A percentile compares a stretch with the other conserved stretches of the same genome.
Conservation (phyloP, 169 alveolate species). For the Sarcocystis neurona region DNA sequence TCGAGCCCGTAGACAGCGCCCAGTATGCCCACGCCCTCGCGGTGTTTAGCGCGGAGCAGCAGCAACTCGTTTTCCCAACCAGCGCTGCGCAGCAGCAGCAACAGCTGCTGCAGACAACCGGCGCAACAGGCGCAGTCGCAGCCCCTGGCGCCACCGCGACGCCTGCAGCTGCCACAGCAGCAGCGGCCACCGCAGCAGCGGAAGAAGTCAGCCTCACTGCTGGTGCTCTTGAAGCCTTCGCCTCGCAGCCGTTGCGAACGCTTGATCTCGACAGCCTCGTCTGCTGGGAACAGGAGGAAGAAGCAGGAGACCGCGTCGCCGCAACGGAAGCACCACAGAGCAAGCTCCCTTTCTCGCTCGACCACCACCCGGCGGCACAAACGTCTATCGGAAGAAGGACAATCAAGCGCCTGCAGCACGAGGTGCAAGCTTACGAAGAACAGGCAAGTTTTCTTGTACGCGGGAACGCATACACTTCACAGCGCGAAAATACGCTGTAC, state of each 20-base stretch:
- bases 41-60: neutral
- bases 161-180: neutral
- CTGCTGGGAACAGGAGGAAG: neutral
- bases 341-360: constrained; percentile 43
- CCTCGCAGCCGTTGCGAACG: neutral
- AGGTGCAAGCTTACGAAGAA: constrained; percentile 28
- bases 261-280: neutral
- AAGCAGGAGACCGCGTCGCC: neutral
- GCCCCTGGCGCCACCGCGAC: neutral
- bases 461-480: too few species aligned
- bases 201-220: neutral
- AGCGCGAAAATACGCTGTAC: too few species aligned
- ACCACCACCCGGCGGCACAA: constrained; percentile 51
- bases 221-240: constrained; percentile 1
- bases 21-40: neutral
- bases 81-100: neutral
- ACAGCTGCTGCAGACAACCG: constrained; percentile 4
- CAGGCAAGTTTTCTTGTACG: constrained; percentile 30
- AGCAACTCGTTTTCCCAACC: neutral
- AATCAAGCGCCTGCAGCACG: constrained; percentile 44
- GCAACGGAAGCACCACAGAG: neutral
- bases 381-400: constrained; percentile 42
- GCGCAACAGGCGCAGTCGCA: neutral
- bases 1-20: neutral
- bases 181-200: neutral